Evolutionary conservation across 352 stramenopile species (phyloP), one percentile per base, ranked within the genome.

Genomic region (Discostella stelligera): DNA sequence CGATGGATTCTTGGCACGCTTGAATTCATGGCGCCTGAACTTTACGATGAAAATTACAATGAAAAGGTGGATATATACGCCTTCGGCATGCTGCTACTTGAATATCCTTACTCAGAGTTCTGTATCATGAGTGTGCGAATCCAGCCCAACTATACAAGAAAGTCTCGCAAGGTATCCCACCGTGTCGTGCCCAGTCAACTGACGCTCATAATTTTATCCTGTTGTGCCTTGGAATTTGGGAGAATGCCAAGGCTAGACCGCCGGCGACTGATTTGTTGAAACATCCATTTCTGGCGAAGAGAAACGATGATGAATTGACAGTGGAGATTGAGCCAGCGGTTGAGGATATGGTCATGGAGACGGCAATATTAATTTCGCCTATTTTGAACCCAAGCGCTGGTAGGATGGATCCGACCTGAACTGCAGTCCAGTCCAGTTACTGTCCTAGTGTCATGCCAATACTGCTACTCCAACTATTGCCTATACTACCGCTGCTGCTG

Each of bases 1-100:
- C 95, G 97, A 77, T 99, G 96, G 95, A 98, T 99, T 39, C 86
- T 99, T 6, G 97, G 97, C 7, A 99, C 97, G 63, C 97, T 97
- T 5, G 97, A 99, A 83, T 99, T 99, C 78, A 99, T 99, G 97
- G 97, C 97, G 1, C 97, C 97, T 0, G 97, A 99, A 79, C 90
- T 99, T 27, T 99, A 99, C 80, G 96, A 98, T 63, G 96, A 99
- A 81, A 81, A 77, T 62, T 99, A 99, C 80, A 95, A 98, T 69
- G 96, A 98, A 79, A 99, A 98, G 77, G 95, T 97, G 10, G 95
- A 98, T 66, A 95, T 99, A 67, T 99, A 99, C 79, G 96, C 97
- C 16, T 99, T 99, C 87, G 97, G 97, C 27, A 99, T 99, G 97
- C 98, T 96, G 79, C 94, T 99, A 44, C 84, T 99, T 37, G 97